Evolutionary conservation across 192 early-diverging fungal genomes (phyloP).

Genomic region (Mortierella alpina): DNA sequence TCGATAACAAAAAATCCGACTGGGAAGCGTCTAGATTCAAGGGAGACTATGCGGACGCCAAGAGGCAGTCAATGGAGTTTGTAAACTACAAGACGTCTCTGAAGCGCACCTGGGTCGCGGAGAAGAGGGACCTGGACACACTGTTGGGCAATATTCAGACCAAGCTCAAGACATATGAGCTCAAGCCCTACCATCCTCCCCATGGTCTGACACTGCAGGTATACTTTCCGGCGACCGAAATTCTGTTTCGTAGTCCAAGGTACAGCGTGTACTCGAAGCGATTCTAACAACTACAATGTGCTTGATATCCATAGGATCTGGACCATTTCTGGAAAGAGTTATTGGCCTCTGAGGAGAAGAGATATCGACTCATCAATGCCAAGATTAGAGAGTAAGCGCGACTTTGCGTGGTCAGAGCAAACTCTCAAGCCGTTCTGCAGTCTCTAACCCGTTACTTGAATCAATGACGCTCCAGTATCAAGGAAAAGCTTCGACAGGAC

Average conservation of each 20-base stretch:
- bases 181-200: conserved; percentile 87
- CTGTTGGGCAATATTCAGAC: conserved; percentile 96
- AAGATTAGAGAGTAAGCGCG: conserved; percentile 82
- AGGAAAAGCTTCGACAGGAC: conserved; percentile 80
- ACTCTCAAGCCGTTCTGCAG: neutral
- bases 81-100: conserved; percentile 83
- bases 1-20: conserved; percentile 67
- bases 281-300: neutral
- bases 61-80: conserved; percentile 77
- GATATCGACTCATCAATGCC: conserved; percentile 85
- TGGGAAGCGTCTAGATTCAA: conserved; percentile 78
- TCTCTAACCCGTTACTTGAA: neutral
- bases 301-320: conserved; percentile 69
- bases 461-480: conserved; percentile 63
- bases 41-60: conserved; percentile 81
- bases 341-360: conserved; percentile 76
- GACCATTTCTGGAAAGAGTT: conserved; percentile 82
- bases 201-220: conserved; percentile 72
- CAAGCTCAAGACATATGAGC: conserved; percentile 95
- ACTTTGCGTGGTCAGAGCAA: neutral
- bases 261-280: neutral
- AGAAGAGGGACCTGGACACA: conserved; percentile 91
- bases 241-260: neutral
- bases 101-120: conserved; percentile 91
- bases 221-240: neutral